Conservation (phyloP, 1,284 basidiomycete genomes). For the Ceratobasidium sp. region DNA sequence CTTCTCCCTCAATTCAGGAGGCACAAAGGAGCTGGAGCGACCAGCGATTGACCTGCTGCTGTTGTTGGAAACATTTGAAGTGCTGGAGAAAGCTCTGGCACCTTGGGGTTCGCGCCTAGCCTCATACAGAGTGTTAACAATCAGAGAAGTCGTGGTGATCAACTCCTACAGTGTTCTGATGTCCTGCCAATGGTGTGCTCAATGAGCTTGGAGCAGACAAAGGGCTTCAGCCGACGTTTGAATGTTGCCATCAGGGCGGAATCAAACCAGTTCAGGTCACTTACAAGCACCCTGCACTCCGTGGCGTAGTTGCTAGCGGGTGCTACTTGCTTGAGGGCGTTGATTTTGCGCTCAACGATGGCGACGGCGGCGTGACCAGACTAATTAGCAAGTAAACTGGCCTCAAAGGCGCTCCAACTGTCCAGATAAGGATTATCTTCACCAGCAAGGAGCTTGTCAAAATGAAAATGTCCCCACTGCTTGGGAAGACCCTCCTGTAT, state of each 20-base stretch:
- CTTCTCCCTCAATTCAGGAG: not conserved
- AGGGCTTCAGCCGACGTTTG: not conserved
- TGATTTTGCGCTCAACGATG: not conserved
- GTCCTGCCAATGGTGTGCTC: not conserved
- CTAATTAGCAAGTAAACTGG: not conserved
- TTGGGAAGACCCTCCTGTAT: not conserved
- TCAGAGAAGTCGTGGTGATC: not conserved
- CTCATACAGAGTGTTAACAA: slow-evolving; percentile 19
- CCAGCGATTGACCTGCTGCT: not conserved
- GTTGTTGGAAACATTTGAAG: no score
- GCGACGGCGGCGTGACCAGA: not conserved
- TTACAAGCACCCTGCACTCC: not conserved
- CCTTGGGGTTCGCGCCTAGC: not conserved
- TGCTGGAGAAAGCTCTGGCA: no score
- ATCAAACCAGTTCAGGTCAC: not conserved
- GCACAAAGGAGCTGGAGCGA: not conserved
- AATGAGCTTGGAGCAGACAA: not conserved
- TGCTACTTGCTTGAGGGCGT: not conserved
- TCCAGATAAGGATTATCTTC: not conserved
- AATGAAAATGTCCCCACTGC: slow-evolving; percentile 2
- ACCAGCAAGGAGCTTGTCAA: not conserved
- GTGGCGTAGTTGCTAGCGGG: not conserved
- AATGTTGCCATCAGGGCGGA: not conserved
- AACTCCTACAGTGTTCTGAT: not conserved
- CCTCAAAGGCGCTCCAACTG: not conserved